A percentile compares a stretch with the other conserved stretches of the same genome.
phyloP scores from a whole-genome alignment of 2,329 filamentous ascomycete genomes.

The Nemania diffusa region DNA sequence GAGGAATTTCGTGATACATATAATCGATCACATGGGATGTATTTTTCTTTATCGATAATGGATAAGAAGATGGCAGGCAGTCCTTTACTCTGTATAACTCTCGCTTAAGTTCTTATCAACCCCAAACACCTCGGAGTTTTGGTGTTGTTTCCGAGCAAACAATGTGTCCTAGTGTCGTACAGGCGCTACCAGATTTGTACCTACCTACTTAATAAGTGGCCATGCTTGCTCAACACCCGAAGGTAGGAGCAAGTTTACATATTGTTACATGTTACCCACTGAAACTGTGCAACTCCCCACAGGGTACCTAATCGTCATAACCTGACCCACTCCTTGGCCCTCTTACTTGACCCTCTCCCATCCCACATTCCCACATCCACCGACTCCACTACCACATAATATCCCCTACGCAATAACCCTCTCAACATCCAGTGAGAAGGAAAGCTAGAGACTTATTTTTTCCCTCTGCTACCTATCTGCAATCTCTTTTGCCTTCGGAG shows the following conservation, averaged over 20 bases:
- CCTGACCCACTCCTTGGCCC: not conserved
- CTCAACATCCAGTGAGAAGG: constrained; percentile 18
- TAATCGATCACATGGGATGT: too few species aligned
- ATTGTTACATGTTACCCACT: constrained; percentile 27
- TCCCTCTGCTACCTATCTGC: not conserved
- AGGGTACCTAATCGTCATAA: constrained; percentile 25
- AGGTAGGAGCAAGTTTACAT: not conserved
- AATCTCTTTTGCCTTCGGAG: constrained; percentile 23
- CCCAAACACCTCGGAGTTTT: not conserved
- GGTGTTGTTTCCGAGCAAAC: too few species aligned
- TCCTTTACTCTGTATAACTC: too few species aligned
- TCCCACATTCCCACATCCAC: constrained; percentile 13
- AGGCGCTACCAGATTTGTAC: too few species aligned
- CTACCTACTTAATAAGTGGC: not conserved
- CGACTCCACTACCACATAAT: constrained; percentile 19
- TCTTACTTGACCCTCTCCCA: not conserved
- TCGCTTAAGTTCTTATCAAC: constrained; percentile 35
- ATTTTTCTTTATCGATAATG: constrained; percentile 25
- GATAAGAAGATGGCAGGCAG: too few species aligned
- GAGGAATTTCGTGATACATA: too few species aligned
- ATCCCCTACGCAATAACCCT: constrained; percentile 14
- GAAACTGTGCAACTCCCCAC: constrained; percentile 27
- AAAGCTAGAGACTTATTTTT: constrained; percentile 10
- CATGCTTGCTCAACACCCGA: too few species aligned
- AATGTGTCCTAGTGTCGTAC: too few species aligned